These are phyloP conservation scores for Aspergillus nomiae DNA, from an alignment of 2,329 filamentous ascomycete species.

Conservation along the genomic window DNA sequence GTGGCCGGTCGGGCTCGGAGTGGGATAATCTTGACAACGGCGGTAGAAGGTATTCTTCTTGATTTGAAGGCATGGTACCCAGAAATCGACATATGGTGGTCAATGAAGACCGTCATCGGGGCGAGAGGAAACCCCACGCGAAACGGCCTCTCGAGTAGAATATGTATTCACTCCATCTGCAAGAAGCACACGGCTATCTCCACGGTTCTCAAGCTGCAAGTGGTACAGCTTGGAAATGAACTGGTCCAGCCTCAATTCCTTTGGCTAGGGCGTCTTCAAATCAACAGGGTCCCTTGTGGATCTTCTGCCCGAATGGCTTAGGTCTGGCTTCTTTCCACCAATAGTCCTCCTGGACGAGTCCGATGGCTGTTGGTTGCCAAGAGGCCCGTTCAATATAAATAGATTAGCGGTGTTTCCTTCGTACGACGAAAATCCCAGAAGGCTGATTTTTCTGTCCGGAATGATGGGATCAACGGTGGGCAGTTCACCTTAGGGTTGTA, in stretches of 20 bases:
- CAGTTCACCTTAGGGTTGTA: background rate
- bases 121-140: background rate
- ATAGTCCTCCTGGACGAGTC: background rate
- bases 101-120: background rate
- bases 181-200: background rate
- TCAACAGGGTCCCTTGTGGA: background rate
- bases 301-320: background rate
- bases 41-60: constrained; percentile 9
- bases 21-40: background rate
- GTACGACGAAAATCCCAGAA: background rate
- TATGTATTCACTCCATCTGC: background rate
- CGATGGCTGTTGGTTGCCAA: background rate
- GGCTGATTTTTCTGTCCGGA: background rate
- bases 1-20: background rate
- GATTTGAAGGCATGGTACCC: constrained; percentile 6
- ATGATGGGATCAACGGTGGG: background rate
- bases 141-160: too few species aligned
- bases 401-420: background rate
- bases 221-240: background rate
- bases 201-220: background rate
- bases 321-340: background rate
- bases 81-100: background rate
- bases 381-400: constrained; percentile 4
- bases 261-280: background rate
- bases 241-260: background rate